These are phyloP conservation scores for Agrostemma githago DNA, from an alignment of 148 eudicot species.

Conservation along the genomic window DNA sequence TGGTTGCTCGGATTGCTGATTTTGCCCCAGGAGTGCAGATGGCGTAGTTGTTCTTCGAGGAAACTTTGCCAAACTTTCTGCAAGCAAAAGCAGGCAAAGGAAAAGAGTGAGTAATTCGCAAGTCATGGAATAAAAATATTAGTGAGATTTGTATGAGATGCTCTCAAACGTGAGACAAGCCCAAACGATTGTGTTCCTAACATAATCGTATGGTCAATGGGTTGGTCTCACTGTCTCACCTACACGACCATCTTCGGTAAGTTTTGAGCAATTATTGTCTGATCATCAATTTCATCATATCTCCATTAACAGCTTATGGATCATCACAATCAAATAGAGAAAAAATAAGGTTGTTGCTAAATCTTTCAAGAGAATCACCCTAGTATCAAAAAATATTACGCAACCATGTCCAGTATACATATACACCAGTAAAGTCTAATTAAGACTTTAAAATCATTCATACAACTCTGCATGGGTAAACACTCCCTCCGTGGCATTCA, in stretches of 20 bases:
- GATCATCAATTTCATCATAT: not conserved
- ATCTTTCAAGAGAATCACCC: not conserved
- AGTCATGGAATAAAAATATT: not conserved
- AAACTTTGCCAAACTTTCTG: conserved; percentile 94
- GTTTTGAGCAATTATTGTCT: not conserved
- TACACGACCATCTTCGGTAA: not conserved
- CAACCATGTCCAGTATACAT: not conserved
- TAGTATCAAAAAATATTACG: not conserved
- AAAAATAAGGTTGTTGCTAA: not conserved
- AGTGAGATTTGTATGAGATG: not conserved
- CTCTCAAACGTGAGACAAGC: not conserved
- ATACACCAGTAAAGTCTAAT: not conserved
- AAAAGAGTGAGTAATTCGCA: conserved; percentile 7
- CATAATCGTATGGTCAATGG: not conserved
- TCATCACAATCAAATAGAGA: not conserved
- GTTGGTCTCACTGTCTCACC: not conserved
- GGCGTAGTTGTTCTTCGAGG: conserved; percentile 65
- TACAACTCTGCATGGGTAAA: no score
- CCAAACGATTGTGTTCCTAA: not conserved
- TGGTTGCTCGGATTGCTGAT: conserved; percentile 41
- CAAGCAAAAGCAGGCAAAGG: conserved; percentile 7
- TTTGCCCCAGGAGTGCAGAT: conserved; percentile 48
- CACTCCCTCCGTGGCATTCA: not conserved
- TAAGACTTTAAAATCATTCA: not conserved
- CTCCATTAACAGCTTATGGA: not conserved